Evolutionary conservation across 1,284 basidiomycete species (phyloP).

Genomic region (Mycosarcoma mackinlayi): DNA sequence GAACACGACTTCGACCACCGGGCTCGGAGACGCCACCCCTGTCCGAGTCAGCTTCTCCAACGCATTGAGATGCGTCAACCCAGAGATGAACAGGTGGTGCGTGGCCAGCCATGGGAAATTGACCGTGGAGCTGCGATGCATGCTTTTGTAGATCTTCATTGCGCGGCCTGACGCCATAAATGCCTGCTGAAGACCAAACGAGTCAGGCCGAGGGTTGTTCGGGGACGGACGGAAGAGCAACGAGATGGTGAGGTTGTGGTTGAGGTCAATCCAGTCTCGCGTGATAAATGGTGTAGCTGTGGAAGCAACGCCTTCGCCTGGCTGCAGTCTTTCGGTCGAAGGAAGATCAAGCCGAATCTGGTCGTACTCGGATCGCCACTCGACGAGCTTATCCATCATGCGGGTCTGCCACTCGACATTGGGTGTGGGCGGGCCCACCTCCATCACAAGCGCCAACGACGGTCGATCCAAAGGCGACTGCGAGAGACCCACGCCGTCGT

Average conservation of each 20-base stretch:
- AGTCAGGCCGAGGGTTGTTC: conserved; percentile 41
- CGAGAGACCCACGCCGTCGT: conserved; percentile 29
- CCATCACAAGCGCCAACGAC: conserved; percentile 44
- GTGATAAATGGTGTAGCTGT: conserved; percentile 44
- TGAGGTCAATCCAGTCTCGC: conserved; percentile 46
- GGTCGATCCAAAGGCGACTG: conserved; percentile 17
- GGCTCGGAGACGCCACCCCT: conserved; percentile 21
- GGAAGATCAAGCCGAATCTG: conserved; percentile 5
- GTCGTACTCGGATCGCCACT: conserved; percentile 41
- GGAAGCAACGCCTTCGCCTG: conserved; percentile 19
- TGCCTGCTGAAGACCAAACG: conserved; percentile 36
- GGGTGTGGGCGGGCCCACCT: conserved; percentile 43
- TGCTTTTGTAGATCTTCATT: conserved; percentile 49
- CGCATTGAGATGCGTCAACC: conserved; percentile 47
- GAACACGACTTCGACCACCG: conserved; percentile 46
- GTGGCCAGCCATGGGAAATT: conserved; percentile 49
- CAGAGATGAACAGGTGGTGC: conserved; percentile 49
- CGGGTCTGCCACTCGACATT: conserved; percentile 47
- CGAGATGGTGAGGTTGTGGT: conserved; percentile 37
- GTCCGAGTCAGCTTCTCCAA: conserved; percentile 38
- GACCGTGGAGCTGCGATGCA: conserved; percentile 46
- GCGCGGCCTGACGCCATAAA: conserved; percentile 38
- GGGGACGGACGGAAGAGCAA: conserved; percentile 47
- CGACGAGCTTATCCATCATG: conserved; percentile 44
- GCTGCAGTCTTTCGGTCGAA: not conserved